Percentiles rank a stretch among this genome's conserved stretches.
Evolutionary conservation across 768 basidiomycete species (phyloP).

Genomic region (Boletus pseudo-olivaceus): DNA sequence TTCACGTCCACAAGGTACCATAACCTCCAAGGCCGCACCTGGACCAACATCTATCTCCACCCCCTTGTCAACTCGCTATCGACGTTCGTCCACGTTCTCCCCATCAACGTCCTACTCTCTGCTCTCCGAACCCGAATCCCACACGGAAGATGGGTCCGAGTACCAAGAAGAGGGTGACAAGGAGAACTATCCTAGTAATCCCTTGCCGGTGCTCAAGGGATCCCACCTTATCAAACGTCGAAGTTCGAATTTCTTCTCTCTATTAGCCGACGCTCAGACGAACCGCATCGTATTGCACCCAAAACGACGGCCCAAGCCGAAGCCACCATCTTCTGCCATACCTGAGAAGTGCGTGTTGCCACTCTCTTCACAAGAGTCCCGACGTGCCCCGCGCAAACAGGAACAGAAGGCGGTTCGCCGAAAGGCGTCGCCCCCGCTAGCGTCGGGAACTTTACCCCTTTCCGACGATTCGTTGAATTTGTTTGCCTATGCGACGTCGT

Average conservation of each 20-base stretch:
- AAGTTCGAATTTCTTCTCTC: constrained; percentile 35
- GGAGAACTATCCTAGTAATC: constrained; percentile 17
- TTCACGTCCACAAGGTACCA: background rate
- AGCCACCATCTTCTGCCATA: constrained; percentile 10
- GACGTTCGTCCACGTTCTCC: constrained; percentile 4
- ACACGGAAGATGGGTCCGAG: constrained; percentile 21
- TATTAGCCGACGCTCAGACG: constrained; percentile 39
- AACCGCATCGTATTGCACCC: constrained; percentile 36
- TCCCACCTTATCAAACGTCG: constrained; percentile 14
- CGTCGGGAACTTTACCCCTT: constrained; percentile 11
- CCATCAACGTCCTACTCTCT: constrained; percentile 8
- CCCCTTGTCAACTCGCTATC: background rate
- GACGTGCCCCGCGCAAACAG: constrained; percentile 3
- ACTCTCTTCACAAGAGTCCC: constrained; percentile 5
- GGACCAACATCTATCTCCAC: background rate
- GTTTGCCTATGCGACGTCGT: constrained; percentile 38
- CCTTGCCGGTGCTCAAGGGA: constrained; percentile 1
- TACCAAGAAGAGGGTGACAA: constrained; percentile 20
- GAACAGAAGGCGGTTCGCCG: constrained; percentile 4
- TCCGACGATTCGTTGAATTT: constrained; percentile 53
- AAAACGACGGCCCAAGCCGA: constrained; percentile 3
- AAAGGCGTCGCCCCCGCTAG: background rate
- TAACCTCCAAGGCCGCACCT: background rate
- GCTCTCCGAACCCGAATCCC: constrained; percentile 9
- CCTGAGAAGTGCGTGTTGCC: constrained; percentile 13